Base-by-base conservation (phyloP, 2,329 filamentous ascomycete genomes). In the Capronia americana region DNA sequence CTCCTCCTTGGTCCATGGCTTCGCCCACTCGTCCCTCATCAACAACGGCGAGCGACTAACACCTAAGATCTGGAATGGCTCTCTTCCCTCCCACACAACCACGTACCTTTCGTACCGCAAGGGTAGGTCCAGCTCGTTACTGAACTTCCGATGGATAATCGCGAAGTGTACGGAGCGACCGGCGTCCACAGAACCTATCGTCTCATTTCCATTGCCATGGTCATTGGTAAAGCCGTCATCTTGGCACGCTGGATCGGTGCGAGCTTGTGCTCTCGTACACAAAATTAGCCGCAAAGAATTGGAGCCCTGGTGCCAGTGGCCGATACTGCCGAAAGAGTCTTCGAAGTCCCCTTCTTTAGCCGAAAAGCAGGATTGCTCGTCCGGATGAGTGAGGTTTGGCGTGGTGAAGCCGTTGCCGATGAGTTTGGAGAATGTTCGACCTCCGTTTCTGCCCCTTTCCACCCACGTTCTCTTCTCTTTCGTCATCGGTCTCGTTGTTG, bases 291-390 rank as follows among this genome's bases (percentile, higher is more conserved):
- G 76, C 12, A 79, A 70, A 11, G 77, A 71, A 54, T 78, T 78
- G n/a, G 76, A 78, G 2, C 76, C 74, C 72, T 80, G 78, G 64
- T 80, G 78, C 77, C 77, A 79, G 53, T 75, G 73, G 20, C 73
- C 74, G 14, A 48, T 63, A 41, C 69, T 69, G 46, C 72, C 70
- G n/a, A 68, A 51, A 4, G 50, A 57, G 58, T 72, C 69, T 17
- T 61, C 41, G 44, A 65, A 59, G 24, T 71, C 65, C 4, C 55
- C 64, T 24, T 61, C 30, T 4, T 23, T 28, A 26, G 64, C 63
- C 28, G 64, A 46, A 44, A 76, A 71, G 64, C 75, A 77, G 20
- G 73, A 54, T 14, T 63, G 56, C 62, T 77, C 75, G n/a, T 64
- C n/a, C 3, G 70, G 70, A 57, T 73, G 71, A 10, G 75, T 77